These are phyloP conservation scores for Fusarium dimerum DNA, from an alignment of 2,329 filamentous ascomycete species.

Conservation along the genomic window DNA sequence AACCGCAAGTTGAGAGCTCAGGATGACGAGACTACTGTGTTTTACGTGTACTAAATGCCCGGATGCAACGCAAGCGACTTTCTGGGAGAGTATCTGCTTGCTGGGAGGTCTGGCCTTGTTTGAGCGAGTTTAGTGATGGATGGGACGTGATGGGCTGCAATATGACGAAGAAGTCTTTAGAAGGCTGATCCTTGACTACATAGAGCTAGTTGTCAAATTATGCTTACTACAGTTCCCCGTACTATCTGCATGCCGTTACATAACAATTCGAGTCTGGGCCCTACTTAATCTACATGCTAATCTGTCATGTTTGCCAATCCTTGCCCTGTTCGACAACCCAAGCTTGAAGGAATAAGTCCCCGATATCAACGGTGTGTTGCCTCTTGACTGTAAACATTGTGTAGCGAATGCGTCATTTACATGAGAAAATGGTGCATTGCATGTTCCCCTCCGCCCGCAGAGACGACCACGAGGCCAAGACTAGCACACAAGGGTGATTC, in stretches of 20 bases:
- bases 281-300: background rate
- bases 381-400: too few species aligned
- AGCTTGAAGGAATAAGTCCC: too few species aligned
- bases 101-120: background rate
- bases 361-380: too few species aligned
- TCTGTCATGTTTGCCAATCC: background rate
- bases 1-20: slow-evolving; percentile 37
- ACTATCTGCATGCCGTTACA: too few species aligned
- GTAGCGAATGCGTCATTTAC: too few species aligned
- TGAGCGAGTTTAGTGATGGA: background rate
- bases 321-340: too few species aligned
- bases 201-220: background rate
- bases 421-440: too few species aligned
- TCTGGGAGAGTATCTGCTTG: background rate
- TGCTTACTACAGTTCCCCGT: background rate
- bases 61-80: background rate
- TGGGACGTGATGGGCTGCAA: background rate
- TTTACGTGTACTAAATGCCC: slow-evolving; percentile 31
- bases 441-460: too few species aligned
- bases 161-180: background rate
- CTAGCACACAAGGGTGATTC: too few species aligned
- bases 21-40: slow-evolving; percentile 28
- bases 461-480: background rate
- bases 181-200: background rate
- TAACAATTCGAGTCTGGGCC: background rate